Percentiles rank a stretch among this genome's conserved stretches.
Conservation (phyloP, 768 basidiomycete species). For the Kwoniella europaea region DNA sequence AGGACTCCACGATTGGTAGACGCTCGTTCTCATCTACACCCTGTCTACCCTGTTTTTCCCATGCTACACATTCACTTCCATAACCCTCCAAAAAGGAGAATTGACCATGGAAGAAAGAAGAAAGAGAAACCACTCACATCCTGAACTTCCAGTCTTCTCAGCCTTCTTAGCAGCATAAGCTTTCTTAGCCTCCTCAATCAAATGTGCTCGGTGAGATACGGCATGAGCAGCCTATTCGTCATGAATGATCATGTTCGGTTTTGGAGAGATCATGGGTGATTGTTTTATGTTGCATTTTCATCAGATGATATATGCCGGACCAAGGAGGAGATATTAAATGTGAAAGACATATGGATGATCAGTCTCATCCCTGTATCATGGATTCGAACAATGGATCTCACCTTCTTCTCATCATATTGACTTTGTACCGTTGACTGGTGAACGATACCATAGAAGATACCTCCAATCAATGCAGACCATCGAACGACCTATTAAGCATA, state of each 20-base stretch:
- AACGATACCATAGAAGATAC: conserved; percentile 87
- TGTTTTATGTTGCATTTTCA: too few species aligned
- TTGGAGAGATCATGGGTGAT: too few species aligned
- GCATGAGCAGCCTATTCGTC: conserved; percentile 18
- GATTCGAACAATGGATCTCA: conserved; percentile 56
- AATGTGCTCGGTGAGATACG: conserved; percentile 65
- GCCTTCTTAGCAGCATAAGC: conserved; percentile 73
- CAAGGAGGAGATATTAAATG: conserved; percentile 1
- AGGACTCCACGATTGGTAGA: too few species aligned
- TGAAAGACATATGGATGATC: background rate
- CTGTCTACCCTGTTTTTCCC: too few species aligned
- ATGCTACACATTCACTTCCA: too few species aligned
- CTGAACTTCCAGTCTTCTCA: conserved; percentile 46
- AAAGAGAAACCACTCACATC: conserved; percentile 65
- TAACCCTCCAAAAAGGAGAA: background rate
- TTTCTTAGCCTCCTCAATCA: conserved; percentile 85
- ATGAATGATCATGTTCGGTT: background rate
- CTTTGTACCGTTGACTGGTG: conserved; percentile 89
- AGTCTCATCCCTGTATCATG: background rate
- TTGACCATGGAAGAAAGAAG: conserved; percentile 23
- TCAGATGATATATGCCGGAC: too few species aligned
- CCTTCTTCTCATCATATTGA: conserved; percentile 75
- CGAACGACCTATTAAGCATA: conserved; percentile 74
- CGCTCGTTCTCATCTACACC: too few species aligned
- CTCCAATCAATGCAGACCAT: conserved; percentile 85